Percentiles rank a stretch among this genome's conserved stretches.
Evolutionary conservation across 768 basidiomycete species (phyloP).

Genomic region (Xerocomellus chrysenteron): DNA sequence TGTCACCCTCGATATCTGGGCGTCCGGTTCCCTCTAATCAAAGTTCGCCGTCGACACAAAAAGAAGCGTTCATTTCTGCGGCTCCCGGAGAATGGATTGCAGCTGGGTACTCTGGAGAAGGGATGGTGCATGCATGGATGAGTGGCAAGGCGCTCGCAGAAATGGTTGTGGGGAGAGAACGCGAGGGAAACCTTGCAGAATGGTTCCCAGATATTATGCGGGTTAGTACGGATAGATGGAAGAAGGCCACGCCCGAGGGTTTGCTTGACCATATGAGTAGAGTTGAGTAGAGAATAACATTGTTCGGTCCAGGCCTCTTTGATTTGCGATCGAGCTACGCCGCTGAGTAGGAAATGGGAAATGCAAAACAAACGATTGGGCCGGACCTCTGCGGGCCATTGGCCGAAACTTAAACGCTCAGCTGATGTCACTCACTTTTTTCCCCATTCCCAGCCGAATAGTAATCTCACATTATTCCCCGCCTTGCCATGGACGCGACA

Average conservation of each 20-base stretch:
- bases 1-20: conserved; percentile 49
- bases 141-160: conserved; percentile 57
- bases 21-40: conserved; percentile 29
- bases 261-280: conserved; percentile 19
- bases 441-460: too few species aligned
- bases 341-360: neutral
- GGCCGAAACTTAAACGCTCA: neutral
- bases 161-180: conserved; percentile 51
- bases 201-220: conserved; percentile 54
- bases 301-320: too few species aligned
- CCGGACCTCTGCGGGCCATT: too few species aligned
- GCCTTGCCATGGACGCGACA: conserved; percentile 31
- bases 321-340: too few species aligned
- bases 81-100: conserved; percentile 68
- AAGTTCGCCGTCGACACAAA: neutral
- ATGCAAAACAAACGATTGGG: neutral
- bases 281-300: neutral
- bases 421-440: too few species aligned
- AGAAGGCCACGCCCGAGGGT: conserved; percentile 50
- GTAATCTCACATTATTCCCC: neutral
- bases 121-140: conserved; percentile 73
- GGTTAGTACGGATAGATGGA: conserved; percentile 51
- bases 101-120: conserved; percentile 71
- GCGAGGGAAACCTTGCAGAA: conserved; percentile 25
- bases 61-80: conserved; percentile 15